phyloP scores from a whole-genome alignment of 148 eudicot genomes.

The Vaccinium macrocarpon region DNA sequence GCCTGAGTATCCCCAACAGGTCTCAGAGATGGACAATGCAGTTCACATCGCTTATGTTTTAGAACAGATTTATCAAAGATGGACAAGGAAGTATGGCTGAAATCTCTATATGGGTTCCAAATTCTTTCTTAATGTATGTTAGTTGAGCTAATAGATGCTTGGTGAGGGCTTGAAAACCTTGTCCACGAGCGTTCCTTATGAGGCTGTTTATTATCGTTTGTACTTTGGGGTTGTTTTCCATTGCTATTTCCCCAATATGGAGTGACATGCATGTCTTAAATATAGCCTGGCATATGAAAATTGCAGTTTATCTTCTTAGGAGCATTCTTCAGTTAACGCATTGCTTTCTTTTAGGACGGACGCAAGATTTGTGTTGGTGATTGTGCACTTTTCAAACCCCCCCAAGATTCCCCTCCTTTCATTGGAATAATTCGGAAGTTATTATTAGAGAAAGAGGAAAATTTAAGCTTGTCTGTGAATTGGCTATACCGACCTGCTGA shows the following conservation, averaged over 20 bases:
- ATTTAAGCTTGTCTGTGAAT: slow-evolving; percentile 52
- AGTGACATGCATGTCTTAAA: not conserved
- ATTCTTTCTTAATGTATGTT: not conserved
- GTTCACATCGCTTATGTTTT: not conserved
- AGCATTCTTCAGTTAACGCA: not conserved
- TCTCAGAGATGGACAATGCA: not conserved
- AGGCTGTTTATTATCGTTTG: not conserved
- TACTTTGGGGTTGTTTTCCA: not conserved
- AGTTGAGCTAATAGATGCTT: not conserved
- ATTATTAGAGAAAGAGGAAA: slow-evolving; percentile 38
- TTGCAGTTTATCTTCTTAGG: not conserved
- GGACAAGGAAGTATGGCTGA: not conserved
- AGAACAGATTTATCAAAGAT: not conserved
- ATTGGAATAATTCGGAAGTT: slow-evolving; percentile 62
- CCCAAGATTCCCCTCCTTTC: slow-evolving; percentile 63
- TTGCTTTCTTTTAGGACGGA: slow-evolving; percentile 52
- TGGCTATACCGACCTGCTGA: slow-evolving; percentile 95
- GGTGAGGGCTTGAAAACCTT: not conserved
- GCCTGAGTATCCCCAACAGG: not conserved
- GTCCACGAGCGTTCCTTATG: not conserved
- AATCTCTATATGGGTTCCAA: not conserved
- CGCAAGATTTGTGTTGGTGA: slow-evolving; percentile 72
- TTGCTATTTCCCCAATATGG: not conserved
- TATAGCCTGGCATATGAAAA: not conserved
- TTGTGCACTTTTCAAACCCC: slow-evolving; percentile 83